phyloP scores from a whole-genome alignment of 352 stramenopile species.

The Pythium pectinolyticum region DNA sequence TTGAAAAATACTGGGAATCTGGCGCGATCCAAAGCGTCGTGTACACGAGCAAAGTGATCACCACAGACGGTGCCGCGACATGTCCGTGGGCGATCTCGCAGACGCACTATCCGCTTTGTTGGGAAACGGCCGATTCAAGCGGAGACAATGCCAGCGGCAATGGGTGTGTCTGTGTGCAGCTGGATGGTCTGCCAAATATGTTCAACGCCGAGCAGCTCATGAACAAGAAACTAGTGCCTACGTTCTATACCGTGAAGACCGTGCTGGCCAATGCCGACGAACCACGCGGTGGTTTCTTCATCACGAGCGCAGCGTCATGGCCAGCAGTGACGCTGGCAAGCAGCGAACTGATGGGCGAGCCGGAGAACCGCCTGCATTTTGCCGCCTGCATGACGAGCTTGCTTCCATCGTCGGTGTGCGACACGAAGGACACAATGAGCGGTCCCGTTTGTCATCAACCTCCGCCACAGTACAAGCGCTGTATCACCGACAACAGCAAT shows the following conservation, averaged over 20 bases:
- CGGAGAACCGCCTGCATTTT: slow-evolving; percentile 9
- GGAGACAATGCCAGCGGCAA: background rate
- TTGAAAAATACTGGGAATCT: slow-evolving; percentile 1
- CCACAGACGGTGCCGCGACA: background rate
- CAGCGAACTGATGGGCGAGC: background rate
- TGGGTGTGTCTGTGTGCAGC: slow-evolving; percentile 5
- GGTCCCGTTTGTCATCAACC: slow-evolving; percentile 2
- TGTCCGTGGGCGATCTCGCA: slow-evolving; percentile 15
- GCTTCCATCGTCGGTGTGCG: background rate
- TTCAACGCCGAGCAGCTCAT: background rate
- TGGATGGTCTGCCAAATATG: background rate
- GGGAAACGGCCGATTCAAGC: background rate
- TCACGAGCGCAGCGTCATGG: background rate
- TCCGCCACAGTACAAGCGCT: slow-evolving; percentile 6
- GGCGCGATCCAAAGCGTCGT: background rate
- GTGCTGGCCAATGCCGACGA: background rate
- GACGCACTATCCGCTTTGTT: slow-evolving; percentile 9
- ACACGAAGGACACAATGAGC: background rate
- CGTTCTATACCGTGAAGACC: background rate
- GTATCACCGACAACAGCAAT: slow-evolving; percentile 4
- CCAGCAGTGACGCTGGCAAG: background rate
- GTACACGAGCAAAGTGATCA: background rate
- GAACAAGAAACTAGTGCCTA: background rate
- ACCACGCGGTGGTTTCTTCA: slow-evolving; percentile 5
- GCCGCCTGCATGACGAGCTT: slow-evolving; percentile 7